Evolutionary conservation across 2,329 filamentous ascomycete genomes (phyloP), one percentile per base, ranked within the genome.

Genomic region (Talaromyces sp.): DNA sequence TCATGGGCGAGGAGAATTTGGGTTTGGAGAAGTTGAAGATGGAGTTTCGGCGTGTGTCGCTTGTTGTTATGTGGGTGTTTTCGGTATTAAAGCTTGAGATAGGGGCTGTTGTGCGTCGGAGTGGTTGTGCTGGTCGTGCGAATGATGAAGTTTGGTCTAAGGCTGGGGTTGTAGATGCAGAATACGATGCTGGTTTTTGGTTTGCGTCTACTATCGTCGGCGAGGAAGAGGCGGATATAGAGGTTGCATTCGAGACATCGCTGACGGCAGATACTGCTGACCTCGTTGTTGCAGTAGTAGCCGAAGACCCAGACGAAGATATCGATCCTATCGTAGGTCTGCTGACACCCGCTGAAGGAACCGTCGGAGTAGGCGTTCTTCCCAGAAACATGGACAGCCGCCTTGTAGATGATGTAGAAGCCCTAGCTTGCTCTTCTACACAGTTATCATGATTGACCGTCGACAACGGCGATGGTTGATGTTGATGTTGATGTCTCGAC

Each of bases 281-380:
- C n/a, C 60, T 59, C 27, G 40, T 45, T n/a, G 64, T 66, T 3
- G 60, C 62, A 38, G 43, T 58, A 5, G 64, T 64, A n/a, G 61
- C 51, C 8, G 62, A 56, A 5, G 64, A 66, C 11, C 60, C 25
- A 10, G 53, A 59, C n/a, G 53, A 64, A 7, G 54, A 49, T 8
- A 49, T 34, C 2, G 53, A 51, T 25, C 49, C 40, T 45, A 49
- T 58, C 1, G 53, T 34, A 19, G 53, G n/a, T 25, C 25, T 58
- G 22, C 31, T 58, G 3, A 54, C 59, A 51, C 27, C 22, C 29
- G 53, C 8, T n/a, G 64, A 58, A 31, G 13, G 3, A 13, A 36
- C 22, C 17, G 43, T 36, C 5, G 19, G 45, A 17, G 53, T 43
- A 10, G 64, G 62, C 51, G 51, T 31, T 29, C 43, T 51, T 19